Evolutionary conservation across 2,329 filamentous ascomycete genomes (phyloP).

Genomic region (Dactylellina haptotyla): DNA sequence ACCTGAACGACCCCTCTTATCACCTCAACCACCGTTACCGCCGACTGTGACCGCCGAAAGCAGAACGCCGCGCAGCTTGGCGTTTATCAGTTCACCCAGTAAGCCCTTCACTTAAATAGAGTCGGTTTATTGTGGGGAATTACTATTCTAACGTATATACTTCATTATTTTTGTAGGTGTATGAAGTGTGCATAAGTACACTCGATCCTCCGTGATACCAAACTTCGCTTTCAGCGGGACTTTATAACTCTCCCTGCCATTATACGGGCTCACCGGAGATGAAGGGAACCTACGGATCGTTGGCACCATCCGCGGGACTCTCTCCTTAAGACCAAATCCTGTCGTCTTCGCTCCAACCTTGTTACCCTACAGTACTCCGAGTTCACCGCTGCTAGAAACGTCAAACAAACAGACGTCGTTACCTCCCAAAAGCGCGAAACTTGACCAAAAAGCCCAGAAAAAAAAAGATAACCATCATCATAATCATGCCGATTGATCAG

Average conservation of each 20-base stretch:
- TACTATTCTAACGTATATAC: no score
- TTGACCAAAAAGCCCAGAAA: no score
- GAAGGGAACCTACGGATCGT: conserved; percentile 33
- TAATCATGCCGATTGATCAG: conserved; percentile 39
- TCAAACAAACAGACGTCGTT: no score
- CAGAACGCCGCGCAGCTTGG: not conserved
- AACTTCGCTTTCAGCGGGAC: not conserved
- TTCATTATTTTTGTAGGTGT: no score
- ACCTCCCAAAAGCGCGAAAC: no score
- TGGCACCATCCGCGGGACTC: conserved; percentile 24
- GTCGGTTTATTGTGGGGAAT: no score
- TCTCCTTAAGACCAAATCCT: not conserved
- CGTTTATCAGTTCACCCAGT: not conserved
- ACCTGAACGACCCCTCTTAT: not conserved
- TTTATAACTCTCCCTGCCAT: not conserved
- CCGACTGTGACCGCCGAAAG: not conserved
- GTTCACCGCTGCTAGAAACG: not conserved
- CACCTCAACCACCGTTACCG: not conserved
- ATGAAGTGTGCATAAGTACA: not conserved
- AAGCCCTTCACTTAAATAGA: not conserved
- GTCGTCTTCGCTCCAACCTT: not conserved
- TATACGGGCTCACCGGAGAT: conserved; percentile 30
- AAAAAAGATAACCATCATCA: not conserved
- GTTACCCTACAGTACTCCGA: not conserved
- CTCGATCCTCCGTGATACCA: not conserved